These are phyloP conservation scores for Boletus sp. DNA, from an alignment of 768 basidiomycete species.

Conservation along the genomic window DNA sequence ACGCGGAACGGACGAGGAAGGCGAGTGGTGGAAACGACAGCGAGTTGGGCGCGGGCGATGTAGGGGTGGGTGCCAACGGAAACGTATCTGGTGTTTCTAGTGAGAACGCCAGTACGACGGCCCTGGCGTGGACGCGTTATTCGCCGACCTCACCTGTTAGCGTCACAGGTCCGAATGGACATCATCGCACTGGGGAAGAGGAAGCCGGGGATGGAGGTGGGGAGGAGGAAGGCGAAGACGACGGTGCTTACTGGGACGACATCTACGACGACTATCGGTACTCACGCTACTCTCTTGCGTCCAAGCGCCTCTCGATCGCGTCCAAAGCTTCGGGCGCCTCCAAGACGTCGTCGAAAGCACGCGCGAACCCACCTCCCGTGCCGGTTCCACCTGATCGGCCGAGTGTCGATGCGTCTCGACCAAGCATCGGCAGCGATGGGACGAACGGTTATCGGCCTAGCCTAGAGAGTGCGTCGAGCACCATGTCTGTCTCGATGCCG, in stretches of 20 bases:
- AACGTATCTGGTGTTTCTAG: background rate
- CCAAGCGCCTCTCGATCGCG: slow-evolving; percentile 21
- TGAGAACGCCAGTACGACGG: slow-evolving; percentile 1
- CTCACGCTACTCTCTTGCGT: slow-evolving; percentile 56
- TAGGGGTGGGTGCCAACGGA: background rate
- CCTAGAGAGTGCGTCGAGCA: slow-evolving; percentile 23
- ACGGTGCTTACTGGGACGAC: slow-evolving; percentile 61
- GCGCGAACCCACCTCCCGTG: slow-evolving; percentile 26
- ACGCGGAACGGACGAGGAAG: slow-evolving; percentile 5
- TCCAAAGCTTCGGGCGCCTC: slow-evolving; percentile 26
- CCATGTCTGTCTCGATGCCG: slow-evolving; percentile 14
- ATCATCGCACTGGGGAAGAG: slow-evolving; percentile 5
- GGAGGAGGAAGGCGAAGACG: slow-evolving; percentile 26
- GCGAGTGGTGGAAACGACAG: background rate
- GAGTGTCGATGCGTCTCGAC: slow-evolving; percentile 12
- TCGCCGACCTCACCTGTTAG: slow-evolving; percentile 24
- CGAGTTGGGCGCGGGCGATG: background rate
- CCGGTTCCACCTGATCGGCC: slow-evolving; percentile 25
- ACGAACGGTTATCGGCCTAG: slow-evolving; percentile 23
- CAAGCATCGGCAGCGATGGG: slow-evolving; percentile 25
- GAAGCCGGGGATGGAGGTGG: slow-evolving; percentile 9
- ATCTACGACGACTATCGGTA: slow-evolving; percentile 84
- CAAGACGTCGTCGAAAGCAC: slow-evolving; percentile 26
- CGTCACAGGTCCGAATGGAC: background rate
- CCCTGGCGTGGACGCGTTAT: slow-evolving; percentile 32